phyloP scores from a whole-genome alignment of 192 early-diverging fungal genomes.

The Thoreauomyces humboldtii region DNA sequence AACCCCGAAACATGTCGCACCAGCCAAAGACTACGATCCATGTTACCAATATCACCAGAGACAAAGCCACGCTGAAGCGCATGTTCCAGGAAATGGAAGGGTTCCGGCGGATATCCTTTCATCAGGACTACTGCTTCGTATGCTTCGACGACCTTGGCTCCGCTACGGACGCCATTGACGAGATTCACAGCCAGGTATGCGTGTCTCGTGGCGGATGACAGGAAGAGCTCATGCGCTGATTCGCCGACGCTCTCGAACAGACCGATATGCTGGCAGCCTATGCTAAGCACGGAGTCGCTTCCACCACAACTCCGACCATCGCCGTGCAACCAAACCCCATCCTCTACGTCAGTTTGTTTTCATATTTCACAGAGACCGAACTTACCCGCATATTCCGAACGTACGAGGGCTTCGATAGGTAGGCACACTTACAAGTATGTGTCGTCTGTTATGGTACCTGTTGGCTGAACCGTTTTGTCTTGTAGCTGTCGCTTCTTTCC shows the following conservation, averaged over 20 bases:
- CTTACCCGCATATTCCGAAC: constrained; percentile 45
- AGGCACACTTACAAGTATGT: neutral
- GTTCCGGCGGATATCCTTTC: constrained; percentile 43
- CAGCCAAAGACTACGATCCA: constrained; percentile 43
- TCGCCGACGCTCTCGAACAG: too few species aligned
- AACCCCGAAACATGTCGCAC: constrained; percentile 19
- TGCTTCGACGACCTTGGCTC: constrained; percentile 36
- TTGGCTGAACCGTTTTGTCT: neutral
- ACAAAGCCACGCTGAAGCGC: constrained; percentile 33
- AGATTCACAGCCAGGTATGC: constrained; percentile 30
- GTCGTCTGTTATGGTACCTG: too few species aligned
- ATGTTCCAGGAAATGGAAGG: constrained; percentile 39
- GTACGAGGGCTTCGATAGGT: constrained; percentile 53
- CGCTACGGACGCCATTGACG: constrained; percentile 38
- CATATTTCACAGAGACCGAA: constrained; percentile 49
- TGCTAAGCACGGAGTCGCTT: constrained; percentile 48
- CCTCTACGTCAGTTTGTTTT: constrained; percentile 49
- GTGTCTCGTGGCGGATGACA: neutral
- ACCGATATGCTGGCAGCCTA: constrained; percentile 56
- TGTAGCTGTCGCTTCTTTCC: constrained; percentile 49
- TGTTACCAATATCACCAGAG: constrained; percentile 41
- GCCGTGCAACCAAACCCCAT: constrained; percentile 51
- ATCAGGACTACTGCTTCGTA: constrained; percentile 42
- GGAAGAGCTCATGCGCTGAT: neutral
- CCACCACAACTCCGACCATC: constrained; percentile 43